Evolutionary conservation across 176 grass and related monocot species (phyloP).

Genomic region (Hsuehochloa calcarea): DNA sequence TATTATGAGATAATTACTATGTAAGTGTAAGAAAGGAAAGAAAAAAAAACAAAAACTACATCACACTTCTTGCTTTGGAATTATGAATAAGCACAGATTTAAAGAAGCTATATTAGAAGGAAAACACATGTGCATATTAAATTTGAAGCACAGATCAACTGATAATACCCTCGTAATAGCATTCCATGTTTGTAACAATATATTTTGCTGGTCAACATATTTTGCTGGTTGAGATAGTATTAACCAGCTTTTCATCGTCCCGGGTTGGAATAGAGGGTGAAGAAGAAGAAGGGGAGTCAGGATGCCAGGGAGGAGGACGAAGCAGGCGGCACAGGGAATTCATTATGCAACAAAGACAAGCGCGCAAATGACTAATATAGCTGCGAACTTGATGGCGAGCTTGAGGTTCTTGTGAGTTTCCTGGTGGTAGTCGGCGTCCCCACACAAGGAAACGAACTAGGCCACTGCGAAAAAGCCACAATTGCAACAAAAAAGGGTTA

Average conservation of each 20-base stretch:
- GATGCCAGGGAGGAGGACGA: too few species aligned
- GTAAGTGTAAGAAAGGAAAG: neutral
- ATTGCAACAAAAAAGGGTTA: too few species aligned
- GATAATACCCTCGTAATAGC: conserved; percentile 75
- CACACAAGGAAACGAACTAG: too few species aligned
- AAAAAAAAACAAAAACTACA: conserved; percentile 18
- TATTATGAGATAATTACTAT: neutral
- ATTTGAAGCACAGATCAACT: conserved; percentile 23
- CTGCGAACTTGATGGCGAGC: too few species aligned
- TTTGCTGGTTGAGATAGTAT: conserved; percentile 21
- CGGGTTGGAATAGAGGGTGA: too few species aligned
- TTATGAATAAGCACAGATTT: conserved; percentile 2
- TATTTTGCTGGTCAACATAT: conserved; percentile 40
- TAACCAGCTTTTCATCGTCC: neutral
- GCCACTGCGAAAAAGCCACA: too few species aligned
- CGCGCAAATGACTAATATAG: too few species aligned
- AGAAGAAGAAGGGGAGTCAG: too few species aligned
- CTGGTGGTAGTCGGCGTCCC: too few species aligned
- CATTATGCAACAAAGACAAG: too few species aligned
- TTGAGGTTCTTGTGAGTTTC: too few species aligned
- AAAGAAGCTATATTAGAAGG: neutral
- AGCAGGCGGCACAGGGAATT: too few species aligned
- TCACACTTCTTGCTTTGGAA: neutral
- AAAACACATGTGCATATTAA: conserved; percentile 8
- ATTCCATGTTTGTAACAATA: conserved; percentile 95